Evolutionary conservation across 495 filamentous ascomycete species (phyloP), one percentile per base, ranked within the genome.

Genomic region (Neurospora terricola): DNA sequence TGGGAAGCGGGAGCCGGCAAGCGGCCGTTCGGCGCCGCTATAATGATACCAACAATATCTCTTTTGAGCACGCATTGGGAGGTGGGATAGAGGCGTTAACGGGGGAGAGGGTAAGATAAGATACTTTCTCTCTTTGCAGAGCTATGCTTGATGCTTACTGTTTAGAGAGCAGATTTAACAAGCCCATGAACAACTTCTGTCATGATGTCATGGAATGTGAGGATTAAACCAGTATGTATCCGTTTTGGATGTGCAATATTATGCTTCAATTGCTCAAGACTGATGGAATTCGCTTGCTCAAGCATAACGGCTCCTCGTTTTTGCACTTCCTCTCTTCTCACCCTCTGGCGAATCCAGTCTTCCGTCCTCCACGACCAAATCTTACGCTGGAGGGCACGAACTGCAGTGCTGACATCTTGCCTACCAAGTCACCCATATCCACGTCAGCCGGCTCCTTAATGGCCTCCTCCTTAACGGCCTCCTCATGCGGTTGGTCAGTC

Each of bases 351-450:
- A 87, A 86, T 0, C 85, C 85, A 10, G 83, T 73, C 70, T 83
- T 86, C 34, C 86, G 85, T 70, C 86, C 84, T 70, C 89, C 86
- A 71, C 89, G 83, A 14, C 92, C 92, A 75, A 93, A 93, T 23
- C 88, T 85, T 36, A 98, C 86, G 76, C 90, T 94, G 16, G 86
- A 81, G 21, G 94, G 94, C 9, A 97, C 89, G 78, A 98, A 94
- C 69, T 90, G 91, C 43, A 98, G 81, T 0, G 91, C 86, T 7
- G 92, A 92, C 93, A 98, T 94, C 5, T 92, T 92, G 37, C 86
- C 86, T n/a, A 90, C 85, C 12, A 97, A 82, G 71, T 90, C 88
- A 27, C 91, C 88, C 80, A 97, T 90, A 30, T 90, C 90, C 34
- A 84, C 83, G 73, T 92, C 89, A 34, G 23, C 54, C 11, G 81